Evolutionary conservation across 192 early-diverging fungal species (phyloP), one percentile per base, ranked within the genome.

Genomic region (Entrophospora sp.): DNA sequence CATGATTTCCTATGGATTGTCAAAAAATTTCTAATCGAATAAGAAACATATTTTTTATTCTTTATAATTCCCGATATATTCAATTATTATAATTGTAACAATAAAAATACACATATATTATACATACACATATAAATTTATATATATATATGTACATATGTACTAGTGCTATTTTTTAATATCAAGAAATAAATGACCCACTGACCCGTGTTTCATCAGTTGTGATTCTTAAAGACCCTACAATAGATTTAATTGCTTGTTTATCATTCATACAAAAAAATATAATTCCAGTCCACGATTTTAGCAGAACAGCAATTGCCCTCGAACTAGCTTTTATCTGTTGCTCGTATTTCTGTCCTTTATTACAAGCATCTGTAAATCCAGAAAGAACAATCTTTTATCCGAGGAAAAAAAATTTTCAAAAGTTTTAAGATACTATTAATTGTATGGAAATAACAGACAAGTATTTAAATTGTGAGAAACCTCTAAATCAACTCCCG

Each of bases 201-300:
- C 63, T 67, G 46, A 89, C 88, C 71, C 79, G 70, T n/a, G 85
- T 84, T 49, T 89, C 88, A 36, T 86, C 85, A 42, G 77, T 77
- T 9, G 90, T 89, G 37, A 89, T 70, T 6, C 78, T 72, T 32
- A 91, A 69, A 4, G 89, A 81, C 51, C 89, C 84, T 4, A 91
- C 85, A 12, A 91, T 66, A 0, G 87, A 86, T 31, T 76, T 72
- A 18, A 90, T 78, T 3, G 86, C 86, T 31, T 88, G 74, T 70
- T 85, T 84, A 60, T 87, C 71, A 60, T 92, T 84, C 3, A 82
- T 71, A 66, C 87, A 91, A 43, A 92, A 73, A 70, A 87, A 90
- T 38, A 90, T 81, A 9, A 91, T 66, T 7, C 90, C 90, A 8
- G 89, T 87, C 90, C 90, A 92, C 0, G 85, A 84, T 55, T 88